Conservation (phyloP, 2,329 filamentous ascomycete genomes). For the Curvularia eragrostidis region DNA sequence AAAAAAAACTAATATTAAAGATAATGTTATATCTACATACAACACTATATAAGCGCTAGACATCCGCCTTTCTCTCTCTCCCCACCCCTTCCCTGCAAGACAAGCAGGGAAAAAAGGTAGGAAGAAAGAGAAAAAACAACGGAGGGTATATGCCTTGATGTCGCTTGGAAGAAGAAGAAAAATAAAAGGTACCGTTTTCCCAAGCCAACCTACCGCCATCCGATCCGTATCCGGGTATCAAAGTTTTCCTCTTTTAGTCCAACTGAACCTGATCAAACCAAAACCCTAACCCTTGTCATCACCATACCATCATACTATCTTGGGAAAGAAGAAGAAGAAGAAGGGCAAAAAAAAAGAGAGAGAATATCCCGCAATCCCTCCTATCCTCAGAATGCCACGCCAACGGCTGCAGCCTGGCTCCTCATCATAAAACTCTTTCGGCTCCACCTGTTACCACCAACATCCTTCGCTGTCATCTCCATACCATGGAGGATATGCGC, state of each 20-base stretch:
- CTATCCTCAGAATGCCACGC: slow-evolving; percentile 41
- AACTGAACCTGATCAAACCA: background rate
- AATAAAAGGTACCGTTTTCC: background rate
- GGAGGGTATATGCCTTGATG: background rate
- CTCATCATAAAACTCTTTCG: slow-evolving; percentile 10
- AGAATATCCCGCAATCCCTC: background rate
- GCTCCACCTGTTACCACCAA: slow-evolving; percentile 12
- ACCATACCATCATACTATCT: background rate
- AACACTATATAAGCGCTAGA: background rate
- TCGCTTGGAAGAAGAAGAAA: background rate
- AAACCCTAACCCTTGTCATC: background rate
- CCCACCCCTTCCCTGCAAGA: background rate
- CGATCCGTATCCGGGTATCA: background rate
- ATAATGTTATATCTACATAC: background rate
- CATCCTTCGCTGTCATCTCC: slow-evolving; percentile 37
- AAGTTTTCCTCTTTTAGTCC: background rate
- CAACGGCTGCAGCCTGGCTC: slow-evolving; percentile 31
- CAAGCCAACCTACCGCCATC: background rate
- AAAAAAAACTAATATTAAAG: background rate
- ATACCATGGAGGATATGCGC: slow-evolving; percentile 39
- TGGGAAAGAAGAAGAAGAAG: background rate
- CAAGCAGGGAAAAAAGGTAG: background rate
- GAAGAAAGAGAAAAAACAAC: background rate
- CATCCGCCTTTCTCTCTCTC: background rate
- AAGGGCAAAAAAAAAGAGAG: background rate